Percentiles rank a stretch among this genome's conserved stretches.
Evolutionary conservation across 495 filamentous ascomycete genomes (phyloP).

Genomic region (Beverwykella pulmonaria): DNA sequence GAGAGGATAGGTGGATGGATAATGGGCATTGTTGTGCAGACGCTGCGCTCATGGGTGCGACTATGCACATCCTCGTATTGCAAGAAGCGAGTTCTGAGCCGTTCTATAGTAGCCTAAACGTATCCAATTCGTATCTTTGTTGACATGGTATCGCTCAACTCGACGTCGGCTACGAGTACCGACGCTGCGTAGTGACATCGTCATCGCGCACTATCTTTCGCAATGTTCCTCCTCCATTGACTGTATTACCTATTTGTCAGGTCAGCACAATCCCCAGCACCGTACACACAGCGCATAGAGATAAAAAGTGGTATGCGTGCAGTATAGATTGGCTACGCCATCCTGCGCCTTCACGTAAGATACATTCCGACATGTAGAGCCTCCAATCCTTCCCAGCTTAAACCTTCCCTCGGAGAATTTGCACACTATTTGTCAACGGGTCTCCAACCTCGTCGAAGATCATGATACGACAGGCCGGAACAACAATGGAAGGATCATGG

Average conservation of each 20-base stretch:
- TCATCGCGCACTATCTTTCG: background rate
- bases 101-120: background rate
- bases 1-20: background rate
- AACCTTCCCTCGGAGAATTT: slow-evolving; percentile 21
- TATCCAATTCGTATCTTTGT: background rate
- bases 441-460: background rate
- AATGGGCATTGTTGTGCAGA: background rate
- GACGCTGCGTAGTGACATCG: too few species aligned
- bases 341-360: background rate
- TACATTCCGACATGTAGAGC: slow-evolving; percentile 4
- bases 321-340: slow-evolving; percentile 1
- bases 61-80: background rate
- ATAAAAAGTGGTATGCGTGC: background rate
- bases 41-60: background rate
- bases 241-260: slow-evolving; percentile 19
- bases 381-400: slow-evolving; percentile 7
- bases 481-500: slow-evolving; percentile 10
- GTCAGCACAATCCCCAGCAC: slow-evolving; percentile 1
- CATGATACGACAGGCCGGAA: slow-evolving; percentile 6
- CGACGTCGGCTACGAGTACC: background rate
- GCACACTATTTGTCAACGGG: slow-evolving; percentile 26
- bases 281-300: background rate
- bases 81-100: background rate
- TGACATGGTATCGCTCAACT: background rate
- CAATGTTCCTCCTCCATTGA: background rate